Conservation (phyloP, 2,329 filamentous ascomycete genomes). For the Fusarium anthophilum region DNA sequence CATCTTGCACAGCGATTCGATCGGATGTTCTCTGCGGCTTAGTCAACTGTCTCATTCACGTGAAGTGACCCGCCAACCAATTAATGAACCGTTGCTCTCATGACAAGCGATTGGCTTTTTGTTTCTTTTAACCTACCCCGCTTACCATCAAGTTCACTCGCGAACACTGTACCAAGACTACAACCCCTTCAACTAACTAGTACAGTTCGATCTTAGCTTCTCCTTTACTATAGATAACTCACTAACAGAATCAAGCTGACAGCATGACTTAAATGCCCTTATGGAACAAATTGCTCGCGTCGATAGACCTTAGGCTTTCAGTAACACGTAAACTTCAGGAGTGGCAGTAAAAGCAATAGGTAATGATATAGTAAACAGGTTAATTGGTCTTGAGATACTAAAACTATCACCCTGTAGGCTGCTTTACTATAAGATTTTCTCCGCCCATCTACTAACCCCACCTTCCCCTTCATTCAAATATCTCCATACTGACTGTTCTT, state of each 20-base stretch:
- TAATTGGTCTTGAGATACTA: neutral
- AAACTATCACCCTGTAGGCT: neutral
- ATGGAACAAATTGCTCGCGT: no score
- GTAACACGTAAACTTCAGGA: no score
- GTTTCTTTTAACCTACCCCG: neutral
- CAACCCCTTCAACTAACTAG: neutral
- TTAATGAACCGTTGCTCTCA: rapidly evolving
- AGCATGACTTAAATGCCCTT: neutral
- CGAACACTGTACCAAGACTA: rapidly evolving
- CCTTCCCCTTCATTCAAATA: neutral
- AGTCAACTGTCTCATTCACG: neutral
- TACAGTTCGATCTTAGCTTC: neutral
- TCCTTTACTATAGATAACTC: no score
- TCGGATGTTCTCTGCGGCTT: neutral
- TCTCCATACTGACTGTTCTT: rapidly evolving
- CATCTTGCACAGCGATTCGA: neutral
- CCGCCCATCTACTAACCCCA: rapidly evolving
- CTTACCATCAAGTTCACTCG: neutral
- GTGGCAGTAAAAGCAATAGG: rapidly evolving
- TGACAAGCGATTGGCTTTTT: neutral
- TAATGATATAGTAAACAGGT: neutral
- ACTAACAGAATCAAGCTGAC: neutral
- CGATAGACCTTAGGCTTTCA: no score
- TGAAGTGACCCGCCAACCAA: neutral
- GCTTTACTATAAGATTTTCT: neutral